Evolutionary conservation across 441 rosid species (phyloP), one percentile per base, ranked within the genome.

Genomic region (Adansonia madagascariensis): DNA sequence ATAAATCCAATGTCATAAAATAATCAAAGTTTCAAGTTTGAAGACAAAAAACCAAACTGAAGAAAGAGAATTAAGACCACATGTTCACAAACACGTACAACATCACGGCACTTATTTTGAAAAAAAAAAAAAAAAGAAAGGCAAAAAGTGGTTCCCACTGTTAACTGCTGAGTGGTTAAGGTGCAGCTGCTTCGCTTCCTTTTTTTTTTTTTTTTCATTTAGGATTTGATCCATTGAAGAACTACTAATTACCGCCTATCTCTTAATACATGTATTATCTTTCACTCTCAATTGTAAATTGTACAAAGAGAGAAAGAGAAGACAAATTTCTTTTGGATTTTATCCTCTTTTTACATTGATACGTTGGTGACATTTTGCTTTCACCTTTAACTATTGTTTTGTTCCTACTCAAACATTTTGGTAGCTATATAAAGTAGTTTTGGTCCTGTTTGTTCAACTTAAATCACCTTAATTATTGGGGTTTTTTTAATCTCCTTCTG

Each of bases 351-450:
- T 9, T 22, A 4, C 14, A 60, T 61, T 61, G 2, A 1, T 8
- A 61, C 41, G 6, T 61, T 1, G 73, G 73, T 69, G 43, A 12
- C 12, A 12, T 22, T 69, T 69, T 69, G 73, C 59, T 69, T 69
- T 69, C 59, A 24, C 43, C 43, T 14, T 49, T 22, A 69, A 69
- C 15, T 22, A 47, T 47, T 69, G 57, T 69, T 47, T 14, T 22
- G 64, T 22, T 59, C 35, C 6, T 59, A 20, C 14, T 18, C 62
- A 57, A 9, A 1, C 24, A 57, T 18, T 3, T 68, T 22, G 41
- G 35, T 47, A 18, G 15, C n/a, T 10, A 1, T 41, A 35, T 64
- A 4, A 61, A 61, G 43, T 27, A 27, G 20, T 63, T 35, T 0
- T 20, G 72, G 5, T 20, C n/a, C 56, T 67, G 17, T 46, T 47